These are phyloP conservation scores for Mercurialis annua DNA, from an alignment of 345 rosid genomes.

Conservation along the genomic window DNA sequence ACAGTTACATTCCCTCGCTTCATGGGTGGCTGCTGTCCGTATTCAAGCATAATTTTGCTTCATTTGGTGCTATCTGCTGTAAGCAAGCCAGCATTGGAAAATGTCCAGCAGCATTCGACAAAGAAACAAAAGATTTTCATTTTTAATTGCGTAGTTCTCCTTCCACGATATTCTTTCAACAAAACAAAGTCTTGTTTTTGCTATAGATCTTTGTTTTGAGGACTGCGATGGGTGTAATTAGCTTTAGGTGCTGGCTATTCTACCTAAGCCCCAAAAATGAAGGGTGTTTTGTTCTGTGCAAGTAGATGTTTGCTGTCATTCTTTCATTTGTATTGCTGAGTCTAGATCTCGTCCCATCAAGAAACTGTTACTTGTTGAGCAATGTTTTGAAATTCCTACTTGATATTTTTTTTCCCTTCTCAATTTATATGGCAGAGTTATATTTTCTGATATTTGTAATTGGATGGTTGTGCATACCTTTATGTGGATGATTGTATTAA, in stretches of 20 bases:
- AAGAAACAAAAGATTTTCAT: conserved; percentile 10
- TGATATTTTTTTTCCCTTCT: neutral
- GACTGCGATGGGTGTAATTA: neutral
- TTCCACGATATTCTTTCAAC: conserved; percentile 29
- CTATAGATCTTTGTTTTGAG: conserved; percentile 16
- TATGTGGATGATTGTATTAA: too few species aligned
- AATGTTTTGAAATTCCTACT: neutral
- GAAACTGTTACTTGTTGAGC: neutral
- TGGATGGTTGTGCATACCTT: neutral
- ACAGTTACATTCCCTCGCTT: conserved; percentile 13
- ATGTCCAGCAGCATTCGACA: conserved; percentile 13
- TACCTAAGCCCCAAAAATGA: conserved; percentile 1
- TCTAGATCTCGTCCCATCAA: conserved; percentile 8
- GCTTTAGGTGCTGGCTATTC: neutral
- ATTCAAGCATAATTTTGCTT: conserved; percentile 10
- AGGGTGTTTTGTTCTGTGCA: conserved; percentile 8
- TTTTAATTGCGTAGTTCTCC: conserved; percentile 19
- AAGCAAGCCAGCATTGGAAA: neutral
- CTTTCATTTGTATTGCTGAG: conserved; percentile 4
- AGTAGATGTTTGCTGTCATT: conserved; percentile 1
- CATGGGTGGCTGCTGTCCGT: conserved; percentile 7
- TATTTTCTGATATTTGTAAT: neutral
- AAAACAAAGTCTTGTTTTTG: conserved; percentile 19
- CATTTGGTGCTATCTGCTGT: neutral
- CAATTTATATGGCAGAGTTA: neutral